Evolutionary conservation across 495 filamentous ascomycete genomes (phyloP).

Genomic region (Penicillium egyptiacum): DNA sequence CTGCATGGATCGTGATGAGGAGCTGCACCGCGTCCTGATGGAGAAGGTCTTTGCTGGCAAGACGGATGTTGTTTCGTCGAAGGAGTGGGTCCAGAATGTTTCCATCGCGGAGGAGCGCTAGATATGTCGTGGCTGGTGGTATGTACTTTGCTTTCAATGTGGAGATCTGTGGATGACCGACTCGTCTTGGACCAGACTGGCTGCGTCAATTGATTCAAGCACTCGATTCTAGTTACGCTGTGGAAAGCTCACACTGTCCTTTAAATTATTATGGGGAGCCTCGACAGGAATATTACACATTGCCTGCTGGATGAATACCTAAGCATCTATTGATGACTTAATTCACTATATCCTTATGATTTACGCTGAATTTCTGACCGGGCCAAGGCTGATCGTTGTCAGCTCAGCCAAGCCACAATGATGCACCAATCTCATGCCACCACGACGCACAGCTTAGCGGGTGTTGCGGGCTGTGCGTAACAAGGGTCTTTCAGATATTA

Average conservation of each 20-base stretch:
- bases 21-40: conserved; percentile 37
- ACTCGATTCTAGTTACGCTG: background rate
- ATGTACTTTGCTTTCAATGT: background rate
- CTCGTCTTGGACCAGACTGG: background rate
- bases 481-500: too few relatives aligned
- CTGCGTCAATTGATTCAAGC: background rate
- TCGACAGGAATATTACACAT: background rate
- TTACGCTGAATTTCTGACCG: too few relatives aligned
- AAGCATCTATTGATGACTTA: too few relatives aligned
- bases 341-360: too few relatives aligned
- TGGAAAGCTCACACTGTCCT: background rate
- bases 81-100: conserved; percentile 21
- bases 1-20: conserved; percentile 38
- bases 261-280: too few relatives aligned
- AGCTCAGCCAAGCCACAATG: too few relatives aligned
- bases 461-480: too few relatives aligned
- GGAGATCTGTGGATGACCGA: background rate
- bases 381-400: too few relatives aligned
- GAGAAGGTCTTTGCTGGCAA: conserved; percentile 36
- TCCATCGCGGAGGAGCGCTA: background rate
- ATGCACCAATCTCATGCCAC: too few relatives aligned
- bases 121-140: too few relatives aligned
- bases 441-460: too few relatives aligned
- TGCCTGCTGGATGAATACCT: too few relatives aligned
- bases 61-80: conserved; percentile 18